Conservation (phyloP, 2,329 filamentous ascomycete genomes). For the Claviceps cyperi region DNA sequence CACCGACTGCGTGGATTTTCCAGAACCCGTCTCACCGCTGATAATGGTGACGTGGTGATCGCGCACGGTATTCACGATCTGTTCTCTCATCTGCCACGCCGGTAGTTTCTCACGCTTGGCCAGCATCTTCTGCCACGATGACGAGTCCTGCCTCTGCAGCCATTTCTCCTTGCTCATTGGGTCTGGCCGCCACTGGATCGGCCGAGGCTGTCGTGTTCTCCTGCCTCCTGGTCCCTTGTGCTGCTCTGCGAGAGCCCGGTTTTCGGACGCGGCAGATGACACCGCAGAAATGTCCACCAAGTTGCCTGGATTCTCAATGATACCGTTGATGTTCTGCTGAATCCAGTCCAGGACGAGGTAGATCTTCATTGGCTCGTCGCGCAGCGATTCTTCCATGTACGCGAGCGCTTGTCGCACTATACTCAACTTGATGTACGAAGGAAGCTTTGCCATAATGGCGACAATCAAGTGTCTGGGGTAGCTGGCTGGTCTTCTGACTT, state of each 20-base stretch:
- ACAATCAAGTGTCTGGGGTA: constrained; percentile 65
- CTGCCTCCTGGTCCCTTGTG: constrained; percentile 11
- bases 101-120: constrained; percentile 59
- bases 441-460: constrained; percentile 54
- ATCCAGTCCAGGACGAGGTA: constrained; percentile 87
- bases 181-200: constrained; percentile 50
- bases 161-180: constrained; percentile 50
- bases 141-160: constrained; percentile 49
- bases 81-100: constrained; percentile 71
- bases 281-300: constrained; percentile 74
- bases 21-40: constrained; percentile 89
- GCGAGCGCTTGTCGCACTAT: constrained; percentile 64
- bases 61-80: constrained; percentile 61
- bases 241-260: constrained; percentile 17
- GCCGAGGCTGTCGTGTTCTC: constrained; percentile 32
- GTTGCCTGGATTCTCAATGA: constrained; percentile 72
- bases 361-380: constrained; percentile 77
- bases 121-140: constrained; percentile 62
- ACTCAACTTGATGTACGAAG: constrained; percentile 86
- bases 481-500: constrained; percentile 55
- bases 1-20: constrained; percentile 92
- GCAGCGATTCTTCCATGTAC: constrained; percentile 54
- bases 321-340: constrained; percentile 66
- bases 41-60: constrained; percentile 85
- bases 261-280: constrained; percentile 49